Base-by-base conservation (phyloP, 192 early-diverging fungal genomes). In the Rhizophagus clarus region DNA sequence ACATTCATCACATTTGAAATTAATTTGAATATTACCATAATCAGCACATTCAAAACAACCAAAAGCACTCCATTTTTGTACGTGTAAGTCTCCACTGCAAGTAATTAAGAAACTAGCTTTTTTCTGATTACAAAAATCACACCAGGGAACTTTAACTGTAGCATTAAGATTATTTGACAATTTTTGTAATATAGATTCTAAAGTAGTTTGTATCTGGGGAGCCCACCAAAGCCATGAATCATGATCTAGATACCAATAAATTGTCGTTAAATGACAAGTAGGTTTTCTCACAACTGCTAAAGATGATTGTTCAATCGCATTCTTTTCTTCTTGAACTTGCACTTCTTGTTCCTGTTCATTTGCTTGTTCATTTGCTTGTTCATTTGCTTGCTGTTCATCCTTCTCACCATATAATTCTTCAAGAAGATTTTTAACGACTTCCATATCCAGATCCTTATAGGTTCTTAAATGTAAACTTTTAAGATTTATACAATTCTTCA, bases 1-100 rank as follows among this genome's bases (percentile, higher is more conserved):
- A 37, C 68, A 70, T 24, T 70, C 68, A 40, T 40, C 34, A 70
- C 68, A 70, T 22, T 70, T 70, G n/a, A 40, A 70, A 31, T 56
- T 6, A 56, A 17, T 7, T n/a, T 70, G 68, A 22, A 42, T 15
- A 42, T 70, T 37, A n/a, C 68, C 32, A 40, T 32, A 40, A 37
- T 70, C 68, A 17, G 68, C 24, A 40, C 68, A 70, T 70, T 70
- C 68, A 37, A 70, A 70, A 22, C 68, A 70, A n/a, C 68, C 68
- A 37, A 42, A 70, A 70, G 24, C 22, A n/a, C n/a, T 37, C 68
- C 68, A 70, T 32, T 70, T 37, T 37, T 40, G 14, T 37, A 10
- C 22, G 45, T 70, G 32, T 37, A 22, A 70, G 7, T 37, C 37
- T 22, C 68, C 68, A 40, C 15, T 0, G 11, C 68, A 70, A 20